Evolutionary conservation across 106 monocot genomes (phyloP).

Genomic region (Acorus gramineus): DNA sequence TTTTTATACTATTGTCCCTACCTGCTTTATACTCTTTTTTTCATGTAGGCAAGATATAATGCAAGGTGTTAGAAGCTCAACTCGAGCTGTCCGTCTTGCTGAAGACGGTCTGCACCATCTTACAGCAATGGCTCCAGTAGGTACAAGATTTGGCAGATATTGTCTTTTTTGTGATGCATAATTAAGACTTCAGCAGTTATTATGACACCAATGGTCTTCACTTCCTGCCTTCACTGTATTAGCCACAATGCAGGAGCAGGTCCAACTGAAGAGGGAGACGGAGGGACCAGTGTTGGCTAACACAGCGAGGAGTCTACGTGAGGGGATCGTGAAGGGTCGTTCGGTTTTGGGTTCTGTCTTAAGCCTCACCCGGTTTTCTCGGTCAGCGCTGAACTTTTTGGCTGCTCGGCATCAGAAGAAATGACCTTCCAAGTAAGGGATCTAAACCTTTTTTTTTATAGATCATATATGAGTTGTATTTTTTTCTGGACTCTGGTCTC

Average conservation of each 20-base stretch:
- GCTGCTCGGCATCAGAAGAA: constrained; percentile 10
- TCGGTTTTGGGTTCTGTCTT: constrained; percentile 27
- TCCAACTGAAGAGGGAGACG: constrained; percentile 8
- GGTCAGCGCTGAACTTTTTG: constrained; percentile 31
- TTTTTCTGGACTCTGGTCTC: no score
- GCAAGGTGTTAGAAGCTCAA: constrained; percentile 65
- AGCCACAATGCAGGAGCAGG: constrained; percentile 41
- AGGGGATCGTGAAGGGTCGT: constrained; percentile 51
- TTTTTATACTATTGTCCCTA: background rate
- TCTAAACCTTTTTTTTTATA: no score
- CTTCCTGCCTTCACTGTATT: constrained; percentile 24
- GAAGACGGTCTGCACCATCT: constrained; percentile 49
- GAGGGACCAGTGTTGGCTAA: constrained; percentile 35
- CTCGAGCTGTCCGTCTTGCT: constrained; percentile 52
- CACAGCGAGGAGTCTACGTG: constrained; percentile 43
- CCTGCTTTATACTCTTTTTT: background rate
- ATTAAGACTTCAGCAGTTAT: no score
- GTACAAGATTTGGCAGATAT: constrained; percentile 11
- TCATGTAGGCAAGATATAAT: constrained; percentile 58
- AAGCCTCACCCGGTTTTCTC: constrained; percentile 33
- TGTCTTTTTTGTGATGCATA: constrained; percentile 15
- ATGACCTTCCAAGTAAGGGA: no score
- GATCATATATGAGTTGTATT: no score
- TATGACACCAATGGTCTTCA: no score
- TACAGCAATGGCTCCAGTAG: constrained; percentile 36